Evolutionary conservation across 202 grass and related monocot genomes (phyloP), one percentile per base, ranked within the genome.

Genomic region (Dendrocalamus latiflorus): DNA sequence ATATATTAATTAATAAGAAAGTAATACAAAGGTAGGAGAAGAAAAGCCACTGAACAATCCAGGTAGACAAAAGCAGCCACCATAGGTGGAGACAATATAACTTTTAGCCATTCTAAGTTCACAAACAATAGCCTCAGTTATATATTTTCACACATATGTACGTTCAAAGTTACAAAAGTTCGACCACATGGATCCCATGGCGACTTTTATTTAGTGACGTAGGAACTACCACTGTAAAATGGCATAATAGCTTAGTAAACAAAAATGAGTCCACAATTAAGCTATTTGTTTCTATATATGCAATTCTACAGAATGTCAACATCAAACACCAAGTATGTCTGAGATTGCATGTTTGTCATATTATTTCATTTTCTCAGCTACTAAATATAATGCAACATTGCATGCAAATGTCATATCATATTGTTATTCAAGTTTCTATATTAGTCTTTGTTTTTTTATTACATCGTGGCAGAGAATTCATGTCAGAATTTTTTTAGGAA

Each of bases 401-500:
- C 34, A 42, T 75, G 30, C 28, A 57, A 25, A 75, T 43, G 6
- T 76, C 16, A 16, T 43, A 42, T 41, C 38, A 66, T n/a, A n/a
- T 14, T 10, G 22, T 76, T 36, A 66, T 36, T 26, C 36, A 5
- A 61, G 36, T 17, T 51, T 73, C 7, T 67, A 6, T 57, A 54
- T 42, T 8, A 44, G 4, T 67, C 11, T 61, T 60, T 89, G 15
- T 76, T 45, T 37, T 81, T 66, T 65, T 65, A 69, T 72, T 64
- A 54, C 22, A 21, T 70, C 48, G 41, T 28, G 12, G 49, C 15
- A 9, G 12, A 58, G 43, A 66, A 30, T 59, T 91, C 24, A 87
- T 83, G 43, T 49, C 37, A 6, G 59, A 72, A 64, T 33, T 86
- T 85, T 91, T 76, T 28, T 84, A 98, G 95, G 84, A 79, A 81